Conservation (phyloP, 1,139 yeast genomes). For the Lodderomyces elongisporus region DNA sequence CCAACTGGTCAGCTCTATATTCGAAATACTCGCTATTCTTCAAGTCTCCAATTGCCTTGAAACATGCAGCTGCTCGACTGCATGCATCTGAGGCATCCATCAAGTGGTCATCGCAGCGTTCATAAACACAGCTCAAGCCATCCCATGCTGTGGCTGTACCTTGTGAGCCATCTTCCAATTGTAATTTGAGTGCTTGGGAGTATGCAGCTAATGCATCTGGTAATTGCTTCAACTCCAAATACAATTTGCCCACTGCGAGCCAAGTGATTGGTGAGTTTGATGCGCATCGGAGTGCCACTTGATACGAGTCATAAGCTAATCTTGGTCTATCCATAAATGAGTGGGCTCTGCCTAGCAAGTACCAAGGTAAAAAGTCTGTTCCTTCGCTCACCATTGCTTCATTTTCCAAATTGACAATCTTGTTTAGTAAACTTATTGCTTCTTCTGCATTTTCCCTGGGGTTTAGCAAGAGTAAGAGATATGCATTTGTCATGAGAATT, state of each 20-base stretch:
- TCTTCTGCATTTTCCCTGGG: conserved; percentile 14
- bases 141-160: conserved; percentile 63
- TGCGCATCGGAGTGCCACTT: conserved; percentile 51
- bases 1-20: conserved; percentile 37
- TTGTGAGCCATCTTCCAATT: conserved; percentile 44
- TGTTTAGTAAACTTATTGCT: conserved; percentile 35
- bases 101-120: conserved; percentile 55
- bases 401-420: conserved; percentile 28
- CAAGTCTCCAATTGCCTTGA: conserved; percentile 43
- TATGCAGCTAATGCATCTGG: conserved; percentile 66
- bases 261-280: conserved; percentile 55
- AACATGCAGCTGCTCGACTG: conserved; percentile 46
- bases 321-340: conserved; percentile 43
- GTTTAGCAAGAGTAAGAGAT: conserved; percentile 32
- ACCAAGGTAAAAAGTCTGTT: conserved; percentile 52
- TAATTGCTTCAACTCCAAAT: conserved; percentile 53
- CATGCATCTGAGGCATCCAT: conserved; percentile 60
- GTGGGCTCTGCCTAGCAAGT: conserved; percentile 52
- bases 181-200: conserved; percentile 55
- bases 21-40: conserved; percentile 38
- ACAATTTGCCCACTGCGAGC: conserved; percentile 62
- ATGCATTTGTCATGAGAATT: conserved; percentile 44
- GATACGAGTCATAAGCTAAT: conserved; percentile 54
- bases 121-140: conserved; percentile 60
- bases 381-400: conserved; percentile 16